Base-by-base conservation (phyloP, 1,284 basidiomycete genomes). In the Microbotryomycetes sp. region DNA sequence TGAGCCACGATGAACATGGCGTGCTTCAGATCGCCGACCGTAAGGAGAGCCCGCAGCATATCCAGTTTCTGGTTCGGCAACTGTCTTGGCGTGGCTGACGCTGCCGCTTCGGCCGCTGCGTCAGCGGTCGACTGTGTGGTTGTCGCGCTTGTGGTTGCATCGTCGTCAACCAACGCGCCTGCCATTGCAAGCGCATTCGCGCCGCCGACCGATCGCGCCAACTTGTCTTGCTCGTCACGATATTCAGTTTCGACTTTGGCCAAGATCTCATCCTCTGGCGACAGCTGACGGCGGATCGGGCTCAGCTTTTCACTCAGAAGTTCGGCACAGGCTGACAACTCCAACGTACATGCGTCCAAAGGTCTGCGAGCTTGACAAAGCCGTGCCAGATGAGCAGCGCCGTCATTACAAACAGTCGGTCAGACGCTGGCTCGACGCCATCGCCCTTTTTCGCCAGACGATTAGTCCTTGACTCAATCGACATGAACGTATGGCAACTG, bases 331-430 rank as follows among this genome's bases (percentile, higher is more conserved):
- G 29, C 6, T 48, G 31, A 51, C 23, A 24, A 53, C 45, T 24
- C n/a, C 29, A 61, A 67, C 79, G 59, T 67, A 91, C 88, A 76
- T 96, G 91, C 24, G 87, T 82, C 76, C 88, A 89, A 26, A 98
- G 76, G 72, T 96, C 91, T 68, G 89, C 85, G 7, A 94, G 77
- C 3, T 85, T 81, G 59, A 98, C 83, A 70, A 94, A 87, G 1
- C 87, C 86, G 74, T 93, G 86, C 48, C 89, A 86, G 67, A 98
- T 87, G 48, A 98, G 79, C 6, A 98, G 79, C 3, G 93, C 94
- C 0, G 92, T 84, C 31, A 88, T 82, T 51, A 91, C 80, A 71
- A 89, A 88, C 18, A 98, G 79, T 61, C 83, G 85, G 61, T 82
- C 83, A 0, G 91, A 88, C 0, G 84, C 82, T 21, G 47, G 77